Conservation (phyloP, 2,329 filamentous ascomycete genomes). For the Cytospora piceicola region DNA sequence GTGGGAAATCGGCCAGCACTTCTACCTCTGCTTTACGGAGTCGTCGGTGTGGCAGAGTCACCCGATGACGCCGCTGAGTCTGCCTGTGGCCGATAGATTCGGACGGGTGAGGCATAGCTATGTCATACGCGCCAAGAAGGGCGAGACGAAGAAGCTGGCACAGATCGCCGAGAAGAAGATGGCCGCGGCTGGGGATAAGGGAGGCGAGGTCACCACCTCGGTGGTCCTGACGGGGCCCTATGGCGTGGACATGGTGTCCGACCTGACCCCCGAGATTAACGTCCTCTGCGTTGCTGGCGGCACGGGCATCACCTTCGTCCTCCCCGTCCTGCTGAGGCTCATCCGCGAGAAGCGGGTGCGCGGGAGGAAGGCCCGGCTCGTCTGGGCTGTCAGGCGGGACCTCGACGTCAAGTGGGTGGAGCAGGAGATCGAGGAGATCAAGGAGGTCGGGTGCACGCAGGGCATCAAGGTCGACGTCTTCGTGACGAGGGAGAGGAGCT, state of each 20-base stretch:
- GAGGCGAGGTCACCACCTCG: conserved; percentile 45
- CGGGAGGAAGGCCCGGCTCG: conserved; percentile 58
- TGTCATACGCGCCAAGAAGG: conserved; percentile 60
- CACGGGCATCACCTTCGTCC: conserved; percentile 61
- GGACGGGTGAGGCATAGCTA: conserved; percentile 56
- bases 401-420: conserved; percentile 62
- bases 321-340: conserved; percentile 53
- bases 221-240: conserved; percentile 68
- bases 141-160: conserved; percentile 62
- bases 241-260: conserved; percentile 53
- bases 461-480: conserved; percentile 60
- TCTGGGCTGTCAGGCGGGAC: conserved; percentile 65
- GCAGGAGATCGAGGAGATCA: conserved; percentile 57
- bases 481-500: conserved; percentile 56
- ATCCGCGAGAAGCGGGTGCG: conserved; percentile 37
- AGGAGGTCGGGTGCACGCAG: conserved; percentile 41
- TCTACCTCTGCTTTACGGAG: conserved; percentile 70
- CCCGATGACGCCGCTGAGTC: conserved; percentile 67
- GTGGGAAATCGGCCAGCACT: conserved; percentile 72
- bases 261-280: conserved; percentile 47
- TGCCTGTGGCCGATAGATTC: conserved; percentile 47
- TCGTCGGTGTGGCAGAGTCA: conserved; percentile 73
- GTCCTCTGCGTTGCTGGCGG: conserved; percentile 61
- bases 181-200: conserved; percentile 30
- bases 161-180: conserved; percentile 47